Evolutionary conservation across 257 asterid genomes (phyloP).

Genomic region (Agastache rugosa): DNA sequence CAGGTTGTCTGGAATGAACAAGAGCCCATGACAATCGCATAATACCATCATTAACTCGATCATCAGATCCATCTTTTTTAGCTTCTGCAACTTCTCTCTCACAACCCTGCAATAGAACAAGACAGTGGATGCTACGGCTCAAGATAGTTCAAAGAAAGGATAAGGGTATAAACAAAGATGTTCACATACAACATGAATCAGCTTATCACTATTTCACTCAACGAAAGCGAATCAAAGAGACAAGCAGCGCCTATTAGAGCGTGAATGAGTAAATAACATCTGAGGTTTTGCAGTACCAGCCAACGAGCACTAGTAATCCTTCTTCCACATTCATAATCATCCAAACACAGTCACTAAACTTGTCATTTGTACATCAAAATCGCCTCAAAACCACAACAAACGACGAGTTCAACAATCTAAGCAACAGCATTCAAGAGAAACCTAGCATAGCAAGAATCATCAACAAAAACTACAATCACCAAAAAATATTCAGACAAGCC

Average conservation of each 20-base stretch:
- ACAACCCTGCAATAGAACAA: conserved; percentile 53
- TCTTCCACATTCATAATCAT: background rate
- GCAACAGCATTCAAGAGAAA: background rate
- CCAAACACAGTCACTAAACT: background rate
- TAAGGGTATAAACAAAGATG: background rate
- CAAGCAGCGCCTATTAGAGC: background rate
- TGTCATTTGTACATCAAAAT: background rate
- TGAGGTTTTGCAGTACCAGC: no score
- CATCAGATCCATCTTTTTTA: conserved; percentile 50
- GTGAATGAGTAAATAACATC: background rate
- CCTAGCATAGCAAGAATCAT: background rate
- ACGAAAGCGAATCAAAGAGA: background rate
- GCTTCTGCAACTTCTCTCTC: conserved; percentile 75
- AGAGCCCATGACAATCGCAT: conserved; percentile 92
- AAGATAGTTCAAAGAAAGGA: background rate
- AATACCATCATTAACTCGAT: conserved; percentile 55
- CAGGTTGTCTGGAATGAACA: conserved; percentile 70
- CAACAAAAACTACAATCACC: background rate
- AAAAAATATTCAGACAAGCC: background rate
- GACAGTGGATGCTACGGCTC: conserved; percentile 10
- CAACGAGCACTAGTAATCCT: background rate
- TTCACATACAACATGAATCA: background rate
- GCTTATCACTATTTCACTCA: background rate
- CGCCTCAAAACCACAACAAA: conserved; percentile 9
- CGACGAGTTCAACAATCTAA: background rate